These are phyloP conservation scores for Breynia disticha DNA, from an alignment of 441 rosid species.

Conservation along the genomic window DNA sequence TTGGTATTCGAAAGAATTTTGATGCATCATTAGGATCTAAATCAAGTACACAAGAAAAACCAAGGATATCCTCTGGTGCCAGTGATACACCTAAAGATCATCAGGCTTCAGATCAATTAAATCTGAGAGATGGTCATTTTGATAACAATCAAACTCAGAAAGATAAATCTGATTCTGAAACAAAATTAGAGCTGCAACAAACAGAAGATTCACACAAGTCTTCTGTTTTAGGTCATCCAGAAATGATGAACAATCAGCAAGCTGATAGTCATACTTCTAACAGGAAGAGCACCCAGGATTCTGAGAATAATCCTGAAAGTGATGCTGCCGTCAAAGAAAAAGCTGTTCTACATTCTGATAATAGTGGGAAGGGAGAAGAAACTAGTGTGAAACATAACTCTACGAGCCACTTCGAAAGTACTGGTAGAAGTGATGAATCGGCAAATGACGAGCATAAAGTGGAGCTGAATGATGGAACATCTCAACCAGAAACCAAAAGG, in stretches of 20 bases:
- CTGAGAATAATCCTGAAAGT: conserved; percentile 29
- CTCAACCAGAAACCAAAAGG: conserved; percentile 32
- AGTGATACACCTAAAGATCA: conserved; percentile 29
- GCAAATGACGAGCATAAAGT: conserved; percentile 27
- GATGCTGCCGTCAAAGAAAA: conserved; percentile 34
- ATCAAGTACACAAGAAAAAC: conserved; percentile 35
- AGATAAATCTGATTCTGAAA: conserved; percentile 26
- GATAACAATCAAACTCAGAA: conserved; percentile 27
- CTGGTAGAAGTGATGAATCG: conserved; percentile 26
- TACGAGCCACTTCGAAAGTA: conserved; percentile 27
- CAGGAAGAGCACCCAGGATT: conserved; percentile 30
- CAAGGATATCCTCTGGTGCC: conserved; percentile 24
- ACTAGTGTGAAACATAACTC: conserved; percentile 20
- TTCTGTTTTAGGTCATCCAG: conserved; percentile 29
- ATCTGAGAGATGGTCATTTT: conserved; percentile 30
- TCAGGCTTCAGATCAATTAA: conserved; percentile 30
- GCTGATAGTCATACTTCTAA: conserved; percentile 29
- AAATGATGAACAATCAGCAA: conserved; percentile 23
- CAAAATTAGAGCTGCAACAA: conserved; percentile 29
- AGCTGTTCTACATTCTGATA: conserved; percentile 25
- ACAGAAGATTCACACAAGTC: conserved; percentile 30
- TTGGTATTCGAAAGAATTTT: conserved; percentile 30
- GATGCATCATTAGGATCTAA: conserved; percentile 25
- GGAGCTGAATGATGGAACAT: conserved; percentile 31
- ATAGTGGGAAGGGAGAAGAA: conserved; percentile 31